Evolutionary conservation across 345 rosid species (phyloP).

Genomic region (Populus pruinosa): DNA sequence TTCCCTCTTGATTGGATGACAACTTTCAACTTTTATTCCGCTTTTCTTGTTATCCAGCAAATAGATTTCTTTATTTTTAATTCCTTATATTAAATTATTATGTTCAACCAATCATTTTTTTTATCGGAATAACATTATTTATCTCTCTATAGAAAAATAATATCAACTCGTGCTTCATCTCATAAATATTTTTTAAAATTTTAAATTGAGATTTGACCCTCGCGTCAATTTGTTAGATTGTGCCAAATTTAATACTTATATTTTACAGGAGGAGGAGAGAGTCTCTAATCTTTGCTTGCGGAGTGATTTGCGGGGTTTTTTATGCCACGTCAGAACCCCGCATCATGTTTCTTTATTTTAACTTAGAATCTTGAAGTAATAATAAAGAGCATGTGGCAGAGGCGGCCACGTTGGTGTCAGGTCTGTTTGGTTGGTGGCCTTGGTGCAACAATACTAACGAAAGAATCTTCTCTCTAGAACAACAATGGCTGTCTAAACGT

Average conservation of each 20-base stretch:
- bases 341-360: neutral
- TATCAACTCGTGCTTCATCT: too few relatives aligned
- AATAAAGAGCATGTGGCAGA: neutral
- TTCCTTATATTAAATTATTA: neutral
- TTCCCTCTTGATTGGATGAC: slow-evolving; percentile 13
- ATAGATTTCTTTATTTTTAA: neutral
- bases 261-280: neutral
- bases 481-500: neutral
- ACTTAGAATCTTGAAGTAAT: too few relatives aligned
- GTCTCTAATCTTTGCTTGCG: slow-evolving; percentile 11
- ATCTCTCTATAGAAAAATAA: too few relatives aligned
- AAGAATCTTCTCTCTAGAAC: slow-evolving; percentile 16
- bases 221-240: too few relatives aligned
- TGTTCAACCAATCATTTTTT: too few relatives aligned
- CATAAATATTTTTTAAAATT: too few relatives aligned
- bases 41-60: too few relatives aligned
- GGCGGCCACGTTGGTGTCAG: slow-evolving; percentile 13
- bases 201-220: too few relatives aligned
- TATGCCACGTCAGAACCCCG: neutral
- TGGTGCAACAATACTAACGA: slow-evolving; percentile 11
- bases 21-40: slow-evolving; percentile 2
- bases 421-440: slow-evolving; percentile 9
- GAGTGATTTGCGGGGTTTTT: slow-evolving; percentile 28
- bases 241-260: too few relatives aligned
- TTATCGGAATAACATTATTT: too few relatives aligned